Conservation (phyloP, 192 early-diverging fungal genomes). For the Coemansia reversa region DNA sequence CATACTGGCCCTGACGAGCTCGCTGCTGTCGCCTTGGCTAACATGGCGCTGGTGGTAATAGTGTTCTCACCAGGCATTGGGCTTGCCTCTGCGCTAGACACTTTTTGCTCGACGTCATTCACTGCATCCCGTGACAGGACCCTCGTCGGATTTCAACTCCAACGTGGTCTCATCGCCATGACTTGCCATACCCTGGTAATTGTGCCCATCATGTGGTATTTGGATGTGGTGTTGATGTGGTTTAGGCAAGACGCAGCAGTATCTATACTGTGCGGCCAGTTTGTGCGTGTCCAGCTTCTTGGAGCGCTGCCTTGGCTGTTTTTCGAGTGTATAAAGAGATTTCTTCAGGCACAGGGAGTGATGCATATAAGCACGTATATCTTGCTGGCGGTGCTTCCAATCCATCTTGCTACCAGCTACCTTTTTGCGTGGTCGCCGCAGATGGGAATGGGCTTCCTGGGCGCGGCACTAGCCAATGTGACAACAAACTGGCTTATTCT, state of each 20-base stretch:
- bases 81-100: constrained; percentile 72
- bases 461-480: constrained; percentile 79
- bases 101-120: constrained; percentile 70
- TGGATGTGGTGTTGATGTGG: constrained; percentile 66
- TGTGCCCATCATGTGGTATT: constrained; percentile 65
- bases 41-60: constrained; percentile 71
- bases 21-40: constrained; percentile 67
- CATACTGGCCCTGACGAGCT: constrained; percentile 67
- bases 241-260: constrained; percentile 75
- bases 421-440: constrained; percentile 72
- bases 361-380: constrained; percentile 84
- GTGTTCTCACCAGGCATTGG: constrained; percentile 70
- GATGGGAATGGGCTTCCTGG: constrained; percentile 73
- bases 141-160: constrained; percentile 72
- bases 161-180: constrained; percentile 79
- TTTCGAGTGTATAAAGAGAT: constrained; percentile 85
- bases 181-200: constrained; percentile 70
- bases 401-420: constrained; percentile 78
- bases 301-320: constrained; percentile 75
- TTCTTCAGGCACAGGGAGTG: constrained; percentile 85
- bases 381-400: constrained; percentile 64
- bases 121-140: constrained; percentile 65
- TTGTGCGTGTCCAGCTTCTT: constrained; percentile 65
- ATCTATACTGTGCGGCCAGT: constrained; percentile 66
- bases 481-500: constrained; percentile 78